A percentile compares a stretch with the other conserved stretches of the same genome.
These are phyloP conservation scores for Fusarium sp. DNA, from an alignment of 2,329 filamentous ascomycete species.

Conservation along the genomic window DNA sequence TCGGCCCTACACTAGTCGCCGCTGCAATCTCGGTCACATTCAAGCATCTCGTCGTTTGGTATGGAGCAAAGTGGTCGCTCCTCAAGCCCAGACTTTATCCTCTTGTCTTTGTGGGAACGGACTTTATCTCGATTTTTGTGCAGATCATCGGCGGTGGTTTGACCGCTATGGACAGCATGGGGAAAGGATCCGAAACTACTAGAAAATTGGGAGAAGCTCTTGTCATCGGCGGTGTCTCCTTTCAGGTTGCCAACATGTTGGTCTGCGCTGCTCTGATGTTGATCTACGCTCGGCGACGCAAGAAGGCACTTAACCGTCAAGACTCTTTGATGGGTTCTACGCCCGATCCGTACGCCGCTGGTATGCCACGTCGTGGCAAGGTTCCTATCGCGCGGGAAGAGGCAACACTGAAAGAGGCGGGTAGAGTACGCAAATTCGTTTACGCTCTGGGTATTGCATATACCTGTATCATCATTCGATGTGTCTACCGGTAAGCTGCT, in stretches of 20 bases:
- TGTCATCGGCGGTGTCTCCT: slow-evolving; percentile 46
- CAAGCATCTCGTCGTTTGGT: slow-evolving; percentile 61
- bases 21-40: slow-evolving; percentile 63
- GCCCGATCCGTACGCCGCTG: slow-evolving; percentile 4
- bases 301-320: slow-evolving; percentile 8
- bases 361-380: neutral
- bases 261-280: slow-evolving; percentile 40
- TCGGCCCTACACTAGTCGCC: slow-evolving; percentile 61
- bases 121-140: slow-evolving; percentile 58
- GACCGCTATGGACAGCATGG: slow-evolving; percentile 21
- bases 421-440: slow-evolving; percentile 21
- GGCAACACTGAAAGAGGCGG: slow-evolving; percentile 30
- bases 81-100: slow-evolving; percentile 62
- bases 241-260: slow-evolving; percentile 50
- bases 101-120: slow-evolving; percentile 65
- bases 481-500: slow-evolving; percentile 30
- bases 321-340: neutral
- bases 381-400: slow-evolving; percentile 28
- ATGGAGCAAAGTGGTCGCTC: slow-evolving; percentile 58
- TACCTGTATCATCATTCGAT: slow-evolving; percentile 36
- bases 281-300: slow-evolving; percentile 29
- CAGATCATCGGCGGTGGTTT: slow-evolving; percentile 44
- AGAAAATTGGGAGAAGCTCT: slow-evolving; percentile 34
- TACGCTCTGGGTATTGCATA: slow-evolving; percentile 35
- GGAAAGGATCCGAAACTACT: slow-evolving; percentile 21